A percentile compares a stretch with the other conserved stretches of the same genome.
Conservation (phyloP, 1,139 yeast genomes). For the Sugiyamaella japonica region DNA sequence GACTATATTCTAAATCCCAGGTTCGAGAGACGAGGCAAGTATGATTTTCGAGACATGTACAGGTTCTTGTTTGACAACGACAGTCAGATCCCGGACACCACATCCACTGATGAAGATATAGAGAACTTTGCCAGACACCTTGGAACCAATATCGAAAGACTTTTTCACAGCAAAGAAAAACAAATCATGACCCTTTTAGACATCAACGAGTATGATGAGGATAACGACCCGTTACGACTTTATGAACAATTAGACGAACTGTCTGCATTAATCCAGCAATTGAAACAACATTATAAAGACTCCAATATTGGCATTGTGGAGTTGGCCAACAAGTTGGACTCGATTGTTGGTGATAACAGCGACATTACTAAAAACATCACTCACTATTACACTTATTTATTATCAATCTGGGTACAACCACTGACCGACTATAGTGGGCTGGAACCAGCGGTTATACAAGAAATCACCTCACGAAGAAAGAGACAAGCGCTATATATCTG, state of each 20-base stretch:
- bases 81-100: constrained; percentile 9
- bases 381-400: constrained; percentile 20
- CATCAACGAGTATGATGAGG: constrained; percentile 11
- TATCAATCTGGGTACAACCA: constrained; percentile 27
- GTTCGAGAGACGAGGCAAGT: constrained; percentile 1
- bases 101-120: constrained; percentile 9
- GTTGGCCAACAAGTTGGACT: constrained; percentile 20
- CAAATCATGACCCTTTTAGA: constrained; percentile 22
- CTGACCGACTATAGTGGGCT: constrained; percentile 5
- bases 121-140: constrained; percentile 18
- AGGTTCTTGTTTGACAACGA: constrained; percentile 19
- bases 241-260: constrained; percentile 5
- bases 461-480: constrained; percentile 16
- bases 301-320: constrained; percentile 35
- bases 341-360: constrained; percentile 20
- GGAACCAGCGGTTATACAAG: constrained; percentile 1
- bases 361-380: constrained; percentile 14
- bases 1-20: constrained; percentile 12
- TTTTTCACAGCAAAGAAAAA: constrained; percentile 20
- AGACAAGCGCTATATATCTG: constrained; percentile 23
- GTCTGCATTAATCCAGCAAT: constrained; percentile 39
- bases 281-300: constrained; percentile 43
- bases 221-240: constrained; percentile 3
- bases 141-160: constrained; percentile 19
- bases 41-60: constrained; percentile 24